These are phyloP conservation scores for Alternaria triticina DNA, from an alignment of 2,329 filamentous ascomycete genomes.

Conservation along the genomic window DNA sequence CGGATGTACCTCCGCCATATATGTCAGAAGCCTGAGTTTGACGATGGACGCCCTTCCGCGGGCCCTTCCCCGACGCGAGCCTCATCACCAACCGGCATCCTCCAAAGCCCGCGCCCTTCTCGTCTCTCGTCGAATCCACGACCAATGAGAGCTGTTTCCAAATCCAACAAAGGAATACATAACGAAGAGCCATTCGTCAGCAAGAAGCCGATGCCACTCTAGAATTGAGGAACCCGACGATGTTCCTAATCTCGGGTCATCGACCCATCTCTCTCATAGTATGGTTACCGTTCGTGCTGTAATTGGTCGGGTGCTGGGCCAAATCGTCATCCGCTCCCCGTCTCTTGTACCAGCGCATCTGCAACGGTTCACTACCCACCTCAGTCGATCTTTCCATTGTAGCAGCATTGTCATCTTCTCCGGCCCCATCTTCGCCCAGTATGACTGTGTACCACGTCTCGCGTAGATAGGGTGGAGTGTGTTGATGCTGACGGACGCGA, in stretches of 20 bases:
- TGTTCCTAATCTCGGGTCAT: not conserved
- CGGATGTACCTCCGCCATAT: not conserved
- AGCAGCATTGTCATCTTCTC: not conserved
- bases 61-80: not conserved
- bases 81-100: not conserved
- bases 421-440: not conserved
- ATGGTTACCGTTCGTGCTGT: not conserved
- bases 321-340: not conserved
- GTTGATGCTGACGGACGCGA: not conserved
- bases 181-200: not conserved
- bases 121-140: not conserved
- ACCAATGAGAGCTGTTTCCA: too few relatives aligned
- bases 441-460: not conserved
- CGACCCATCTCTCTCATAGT: not conserved
- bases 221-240: not conserved
- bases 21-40: not conserved
- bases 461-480: not conserved
- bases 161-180: not conserved
- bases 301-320: not conserved
- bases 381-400: not conserved
- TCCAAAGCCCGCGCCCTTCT: not conserved
- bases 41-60: not conserved
- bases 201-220: not conserved
- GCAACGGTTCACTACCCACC: fast-evolving
- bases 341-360: not conserved